These are phyloP conservation scores for Crithidia thermophila DNA, from an alignment of 208 protist genomes.

Conservation along the genomic window DNA sequence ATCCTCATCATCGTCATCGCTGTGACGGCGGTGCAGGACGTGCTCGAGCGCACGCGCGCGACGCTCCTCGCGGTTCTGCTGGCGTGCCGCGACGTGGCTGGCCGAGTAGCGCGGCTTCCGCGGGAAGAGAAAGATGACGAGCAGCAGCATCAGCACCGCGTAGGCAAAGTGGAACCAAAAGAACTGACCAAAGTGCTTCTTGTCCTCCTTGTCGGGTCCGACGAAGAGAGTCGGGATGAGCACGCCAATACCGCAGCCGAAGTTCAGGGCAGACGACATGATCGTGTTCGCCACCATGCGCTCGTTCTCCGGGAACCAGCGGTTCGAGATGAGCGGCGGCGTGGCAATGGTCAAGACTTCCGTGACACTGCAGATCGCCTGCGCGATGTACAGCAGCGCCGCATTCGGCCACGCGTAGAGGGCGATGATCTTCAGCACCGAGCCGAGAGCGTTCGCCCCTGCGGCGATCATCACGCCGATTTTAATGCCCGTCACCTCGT, in stretches of 20 bases:
- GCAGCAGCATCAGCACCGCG: constrained; percentile 35
- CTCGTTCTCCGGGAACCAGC: constrained; percentile 73
- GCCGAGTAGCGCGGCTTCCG: constrained; percentile 44
- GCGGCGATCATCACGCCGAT: constrained; percentile 55
- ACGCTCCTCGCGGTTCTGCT: constrained; percentile 46
- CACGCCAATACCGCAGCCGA: constrained; percentile 72
- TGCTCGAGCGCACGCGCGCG: constrained; percentile 28
- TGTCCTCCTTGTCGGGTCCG: constrained; percentile 40
- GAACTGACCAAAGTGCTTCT: constrained; percentile 62
- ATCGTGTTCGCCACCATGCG: constrained; percentile 74
- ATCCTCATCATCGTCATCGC: constrained; percentile 16
- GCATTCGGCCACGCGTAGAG: constrained; percentile 66
- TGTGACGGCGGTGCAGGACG: constrained; percentile 13
- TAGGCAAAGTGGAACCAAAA: constrained; percentile 79
- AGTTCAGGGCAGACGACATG: constrained; percentile 64
- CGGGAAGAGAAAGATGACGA: constrained; percentile 63
- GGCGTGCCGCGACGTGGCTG: constrained; percentile 53
- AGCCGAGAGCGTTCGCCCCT: constrained; percentile 49
- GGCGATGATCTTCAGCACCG: constrained; percentile 65
- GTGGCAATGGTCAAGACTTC: constrained; percentile 81
- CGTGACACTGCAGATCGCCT: constrained; percentile 73
- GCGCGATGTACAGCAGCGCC: constrained; percentile 56
- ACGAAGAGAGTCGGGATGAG: constrained; percentile 77
- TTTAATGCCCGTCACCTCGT: constrained; percentile 71
- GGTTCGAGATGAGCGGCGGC: constrained; percentile 75